Conservation (phyloP, 306 rosid genomes). For the Begonia peltatifolia region DNA sequence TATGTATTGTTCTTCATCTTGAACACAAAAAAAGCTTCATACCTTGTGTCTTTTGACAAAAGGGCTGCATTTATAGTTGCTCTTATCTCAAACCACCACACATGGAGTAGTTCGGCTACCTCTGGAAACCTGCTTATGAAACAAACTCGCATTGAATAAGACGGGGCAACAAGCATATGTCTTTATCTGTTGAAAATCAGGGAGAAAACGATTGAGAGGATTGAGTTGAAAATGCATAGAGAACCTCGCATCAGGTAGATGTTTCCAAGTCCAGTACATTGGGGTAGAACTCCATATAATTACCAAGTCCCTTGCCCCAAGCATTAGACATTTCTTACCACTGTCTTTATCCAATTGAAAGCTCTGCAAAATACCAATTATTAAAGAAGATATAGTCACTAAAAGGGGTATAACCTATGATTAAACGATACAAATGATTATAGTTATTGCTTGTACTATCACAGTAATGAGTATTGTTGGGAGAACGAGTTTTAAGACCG, state of each 20-base stretch:
- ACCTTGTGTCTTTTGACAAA: conserved; percentile 9
- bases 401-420: background rate
- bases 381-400: background rate
- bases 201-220: background rate
- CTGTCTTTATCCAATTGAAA: conserved; percentile 6
- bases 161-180: background rate
- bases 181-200: background rate
- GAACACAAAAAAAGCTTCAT: conserved; percentile 12
- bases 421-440: background rate
- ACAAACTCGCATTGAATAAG: background rate
- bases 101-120: conserved; percentile 2
- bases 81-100: conserved; percentile 10
- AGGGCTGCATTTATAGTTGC: background rate
- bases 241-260: conserved; percentile 6
- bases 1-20: conserved; percentile 1
- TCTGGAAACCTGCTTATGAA: conserved; percentile 7
- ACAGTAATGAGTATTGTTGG: no score
- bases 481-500: no score
- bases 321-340: conserved; percentile 12
- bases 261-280: conserved; percentile 1
- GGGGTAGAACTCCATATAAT: conserved; percentile 2
- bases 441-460: background rate
- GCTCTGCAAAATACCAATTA: conserved; percentile 2
- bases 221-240: background rate
- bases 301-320: conserved; percentile 8